Percentiles rank a stretch among this genome's conserved stretches.
These are phyloP conservation scores for Gaultheria prostrata DNA, from an alignment of 148 eudicot species.

Conservation along the genomic window DNA sequence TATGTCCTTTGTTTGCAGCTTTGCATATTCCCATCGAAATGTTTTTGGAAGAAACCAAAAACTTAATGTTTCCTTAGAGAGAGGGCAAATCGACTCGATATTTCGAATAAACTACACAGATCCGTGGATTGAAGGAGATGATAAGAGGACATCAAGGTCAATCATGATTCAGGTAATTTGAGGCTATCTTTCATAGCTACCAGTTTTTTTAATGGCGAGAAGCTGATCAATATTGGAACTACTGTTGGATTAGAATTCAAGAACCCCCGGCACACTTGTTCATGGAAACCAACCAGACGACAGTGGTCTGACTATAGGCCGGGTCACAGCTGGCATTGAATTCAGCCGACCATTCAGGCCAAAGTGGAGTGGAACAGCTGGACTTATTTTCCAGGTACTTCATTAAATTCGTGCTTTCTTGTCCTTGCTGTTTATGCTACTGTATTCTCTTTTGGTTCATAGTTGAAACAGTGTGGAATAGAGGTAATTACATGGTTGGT, in stretches of 20 bases:
- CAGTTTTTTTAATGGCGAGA: background rate
- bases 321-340: conserved; percentile 89
- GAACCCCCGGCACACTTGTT: conserved; percentile 93
- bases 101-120: conserved; percentile 89
- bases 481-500: too few species aligned
- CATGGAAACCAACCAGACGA: conserved; percentile 83
- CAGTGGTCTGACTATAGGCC: conserved; percentile 74
- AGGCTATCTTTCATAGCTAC: conserved; percentile 4
- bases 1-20: conserved; percentile 52
- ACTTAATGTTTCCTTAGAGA: conserved; percentile 83
- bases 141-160: conserved; percentile 90
- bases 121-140: conserved; percentile 99
- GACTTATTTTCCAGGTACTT: conserved; percentile 86
- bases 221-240: background rate
- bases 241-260: conserved; percentile 60
- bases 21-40: conserved; percentile 90
- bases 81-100: conserved; percentile 97
- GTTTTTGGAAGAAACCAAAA: conserved; percentile 96
- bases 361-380: conserved; percentile 98
- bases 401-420: background rate
- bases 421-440: background rate
- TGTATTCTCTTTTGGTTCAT: background rate
- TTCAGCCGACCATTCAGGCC: conserved; percentile 89
- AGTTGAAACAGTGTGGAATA: background rate
- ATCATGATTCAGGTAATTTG: conserved; percentile 81